Base-by-base conservation (phyloP, 192 early-diverging fungal species). In the Coemansia sp. region DNA sequence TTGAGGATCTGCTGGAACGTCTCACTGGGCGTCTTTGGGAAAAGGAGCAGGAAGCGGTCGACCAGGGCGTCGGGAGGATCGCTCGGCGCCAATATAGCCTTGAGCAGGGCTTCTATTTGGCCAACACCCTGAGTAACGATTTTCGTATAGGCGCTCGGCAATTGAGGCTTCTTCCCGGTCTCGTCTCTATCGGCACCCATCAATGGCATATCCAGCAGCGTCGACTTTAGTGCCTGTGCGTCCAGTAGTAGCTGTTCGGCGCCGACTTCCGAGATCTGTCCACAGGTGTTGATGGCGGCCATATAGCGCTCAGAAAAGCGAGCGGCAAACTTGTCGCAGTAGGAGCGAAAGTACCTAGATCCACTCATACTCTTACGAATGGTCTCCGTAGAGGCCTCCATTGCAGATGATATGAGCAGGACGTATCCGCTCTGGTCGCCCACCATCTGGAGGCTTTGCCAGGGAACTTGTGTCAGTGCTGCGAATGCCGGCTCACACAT, bases 161-260 rank as follows among this genome's bases (percentile, higher is more conserved):
- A 33, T 36, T 62, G 81, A 0, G 69, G 10, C 35, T 43, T 48
- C 45, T 48, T 48, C 48, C 26, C 25, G 23, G 25, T 26, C 31
- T 34, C 55, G 10, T 68, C 61, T 16, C 76, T 75, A 28, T 89
- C 88, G 7, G 76, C 60, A 9, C 86, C 88, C 52, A 92, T 79
- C 11, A 73, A 83, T 2, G 91, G 90, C 70, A 96, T 86, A 31
- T 89, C 89, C 35, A 90, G 68, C 37, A 99, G 68, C 12, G 87
- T 80, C 0, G 92, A 92, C 66, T 96, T 97, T 34, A 99, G 77
- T 6, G 95, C 89, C 65, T 98, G 93, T 16, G 91, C 95, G 79
- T 99, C 97, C 12, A 99, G 76, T 2, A 99, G 82, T 79, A 97
- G 83, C 73, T 99, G 97, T 65, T 99, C 97, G 6, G 95, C 95